phyloP scores from a whole-genome alignment of 345 rosid genomes.

The Gynandropsis gynandra region DNA sequence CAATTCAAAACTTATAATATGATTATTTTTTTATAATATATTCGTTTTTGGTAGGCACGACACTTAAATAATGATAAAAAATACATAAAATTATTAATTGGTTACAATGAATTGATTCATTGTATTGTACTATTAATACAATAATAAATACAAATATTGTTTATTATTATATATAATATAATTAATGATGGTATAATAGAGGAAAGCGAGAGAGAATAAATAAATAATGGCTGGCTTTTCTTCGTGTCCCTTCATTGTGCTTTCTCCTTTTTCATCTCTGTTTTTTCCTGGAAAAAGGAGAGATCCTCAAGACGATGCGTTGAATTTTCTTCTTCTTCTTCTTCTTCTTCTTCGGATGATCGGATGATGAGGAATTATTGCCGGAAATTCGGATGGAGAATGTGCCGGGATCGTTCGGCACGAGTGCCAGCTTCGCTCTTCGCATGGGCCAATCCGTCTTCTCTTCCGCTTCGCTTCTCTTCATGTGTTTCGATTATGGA shows the following conservation, averaged over 20 bases:
- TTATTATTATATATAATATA: too few species aligned
- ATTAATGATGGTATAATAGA: too few species aligned
- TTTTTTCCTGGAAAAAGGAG: background rate
- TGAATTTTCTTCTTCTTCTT: constrained; percentile 14
- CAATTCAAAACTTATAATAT: too few species aligned
- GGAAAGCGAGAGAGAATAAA: too few species aligned
- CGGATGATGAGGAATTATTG: constrained; percentile 15
- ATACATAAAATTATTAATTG: too few species aligned
- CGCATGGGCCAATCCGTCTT: constrained; percentile 54
- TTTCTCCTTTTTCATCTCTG: background rate
- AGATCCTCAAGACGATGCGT: constrained; percentile 3
- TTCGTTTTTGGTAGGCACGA: too few species aligned
- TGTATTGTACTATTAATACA: too few species aligned
- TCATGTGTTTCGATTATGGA: constrained; percentile 45
- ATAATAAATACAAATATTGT: too few species aligned
- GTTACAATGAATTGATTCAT: too few species aligned
- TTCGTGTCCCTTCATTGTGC: background rate
- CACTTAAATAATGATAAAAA: too few species aligned
- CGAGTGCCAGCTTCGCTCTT: constrained; percentile 63
- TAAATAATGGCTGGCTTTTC: constrained; percentile 46
- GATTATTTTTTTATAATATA: too few species aligned
- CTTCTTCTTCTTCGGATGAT: too few species aligned
- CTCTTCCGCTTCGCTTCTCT: constrained; percentile 47
- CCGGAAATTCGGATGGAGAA: constrained; percentile 20
- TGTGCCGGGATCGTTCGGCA: constrained; percentile 41